Percentiles rank a stretch among this genome's conserved stretches.
Evolutionary conservation across 2,329 filamentous ascomycete genomes (phyloP).

Genomic region (Colletotrichum sp.): DNA sequence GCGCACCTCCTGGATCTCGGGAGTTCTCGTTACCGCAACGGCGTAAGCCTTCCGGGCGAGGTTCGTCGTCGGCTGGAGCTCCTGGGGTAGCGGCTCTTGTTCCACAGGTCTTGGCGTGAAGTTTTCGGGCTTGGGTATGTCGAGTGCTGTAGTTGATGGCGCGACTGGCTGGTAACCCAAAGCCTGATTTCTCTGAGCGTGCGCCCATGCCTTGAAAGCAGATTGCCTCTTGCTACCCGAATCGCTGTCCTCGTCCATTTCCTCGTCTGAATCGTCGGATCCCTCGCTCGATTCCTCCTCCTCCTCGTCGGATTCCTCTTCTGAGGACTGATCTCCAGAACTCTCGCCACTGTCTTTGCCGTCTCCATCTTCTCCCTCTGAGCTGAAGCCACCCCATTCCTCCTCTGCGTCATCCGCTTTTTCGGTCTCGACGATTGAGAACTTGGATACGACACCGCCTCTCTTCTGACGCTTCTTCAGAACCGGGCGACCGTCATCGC

Average conservation of each 20-base stretch:
- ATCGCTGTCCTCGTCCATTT: constrained; percentile 33
- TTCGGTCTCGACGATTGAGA: constrained; percentile 47
- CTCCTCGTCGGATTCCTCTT: constrained; percentile 26
- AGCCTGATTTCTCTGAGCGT: constrained; percentile 82
- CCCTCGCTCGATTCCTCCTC: constrained; percentile 21
- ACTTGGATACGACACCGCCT: constrained; percentile 63
- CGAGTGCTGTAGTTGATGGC: constrained; percentile 44
- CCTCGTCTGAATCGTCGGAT: constrained; percentile 30
- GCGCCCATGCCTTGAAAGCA: constrained; percentile 94
- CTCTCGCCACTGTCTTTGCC: neutral
- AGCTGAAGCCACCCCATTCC: constrained; percentile 25
- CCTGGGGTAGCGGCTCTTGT: constrained; percentile 71
- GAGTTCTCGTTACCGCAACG: constrained; percentile 71
- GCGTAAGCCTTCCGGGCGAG: constrained; percentile 75
- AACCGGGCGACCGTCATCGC: constrained; percentile 79
- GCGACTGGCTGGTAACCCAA: constrained; percentile 66
- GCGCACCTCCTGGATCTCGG: constrained; percentile 79
- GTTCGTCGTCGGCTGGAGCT: constrained; percentile 66
- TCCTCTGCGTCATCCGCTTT: constrained; percentile 32
- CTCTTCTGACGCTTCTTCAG: constrained; percentile 83
- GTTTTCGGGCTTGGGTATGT: constrained; percentile 61
- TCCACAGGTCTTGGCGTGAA: constrained; percentile 73
- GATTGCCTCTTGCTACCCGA: constrained; percentile 47
- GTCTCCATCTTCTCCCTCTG: constrained; percentile 20
- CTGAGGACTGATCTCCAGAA: constrained; percentile 25